Conservation (phyloP, 1,284 basidiomycete genomes). For the Malassezia yamatoensis region DNA sequence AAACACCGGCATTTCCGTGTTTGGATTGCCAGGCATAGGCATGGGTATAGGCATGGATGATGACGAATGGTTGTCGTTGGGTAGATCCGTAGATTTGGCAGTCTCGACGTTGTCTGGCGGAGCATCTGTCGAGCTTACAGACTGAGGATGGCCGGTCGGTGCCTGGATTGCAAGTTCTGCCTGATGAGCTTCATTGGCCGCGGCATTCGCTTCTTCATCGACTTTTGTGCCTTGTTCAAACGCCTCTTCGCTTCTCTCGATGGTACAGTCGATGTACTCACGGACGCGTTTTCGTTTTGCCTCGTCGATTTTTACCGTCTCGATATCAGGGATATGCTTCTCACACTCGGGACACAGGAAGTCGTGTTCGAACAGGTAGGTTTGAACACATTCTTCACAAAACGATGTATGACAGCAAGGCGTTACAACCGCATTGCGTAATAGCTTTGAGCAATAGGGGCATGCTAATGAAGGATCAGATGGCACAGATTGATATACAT, state of each 20-base stretch:
- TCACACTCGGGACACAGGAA: conserved; percentile 47
- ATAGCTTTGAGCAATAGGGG: conserved; percentile 39
- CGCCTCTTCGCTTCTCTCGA: conserved; percentile 38
- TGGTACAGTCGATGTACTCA: conserved; percentile 38
- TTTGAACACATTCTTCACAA: conserved; percentile 47
- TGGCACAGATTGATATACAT: conserved; percentile 41
- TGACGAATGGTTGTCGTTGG: background rate
- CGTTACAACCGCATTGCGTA: conserved; percentile 38
- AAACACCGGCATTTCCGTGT: conserved; percentile 14
- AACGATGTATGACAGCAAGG: conserved; percentile 41
- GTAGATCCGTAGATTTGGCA: background rate
- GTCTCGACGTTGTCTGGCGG: background rate
- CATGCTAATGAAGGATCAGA: conserved; percentile 40
- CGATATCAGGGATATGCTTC: conserved; percentile 36
- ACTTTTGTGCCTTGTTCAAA: conserved; percentile 28
- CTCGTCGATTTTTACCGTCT: conserved; percentile 37
- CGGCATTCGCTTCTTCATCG: conserved; percentile 23
- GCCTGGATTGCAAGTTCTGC: conserved; percentile 10
- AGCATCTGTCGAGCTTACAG: background rate
- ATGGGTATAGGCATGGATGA: background rate
- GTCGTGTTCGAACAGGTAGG: conserved; percentile 44
- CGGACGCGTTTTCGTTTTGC: conserved; percentile 33
- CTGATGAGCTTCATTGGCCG: conserved; percentile 12
- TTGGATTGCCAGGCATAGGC: conserved; percentile 7
- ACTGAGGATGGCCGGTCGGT: background rate